Conservation (phyloP, 2,329 filamentous ascomycete genomes). For the Aureobasidium namibiae region DNA sequence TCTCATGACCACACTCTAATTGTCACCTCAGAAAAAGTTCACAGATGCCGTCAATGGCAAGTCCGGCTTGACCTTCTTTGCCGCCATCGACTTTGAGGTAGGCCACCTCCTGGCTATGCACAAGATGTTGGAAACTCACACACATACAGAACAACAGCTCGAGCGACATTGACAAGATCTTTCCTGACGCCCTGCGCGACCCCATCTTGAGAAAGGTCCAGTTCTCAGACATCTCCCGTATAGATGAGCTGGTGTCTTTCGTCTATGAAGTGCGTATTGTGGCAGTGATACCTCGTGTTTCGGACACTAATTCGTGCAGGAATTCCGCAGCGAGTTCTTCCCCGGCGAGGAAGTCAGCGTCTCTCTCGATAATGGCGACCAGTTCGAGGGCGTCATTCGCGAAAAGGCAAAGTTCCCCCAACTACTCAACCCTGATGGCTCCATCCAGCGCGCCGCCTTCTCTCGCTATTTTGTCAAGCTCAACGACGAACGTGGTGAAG, state of each 20-base stretch:
- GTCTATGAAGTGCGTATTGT: constrained; percentile 48
- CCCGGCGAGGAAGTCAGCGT: constrained; percentile 79
- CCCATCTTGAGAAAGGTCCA: constrained; percentile 87
- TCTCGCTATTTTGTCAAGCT: constrained; percentile 76
- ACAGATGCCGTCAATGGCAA: constrained; percentile 95
- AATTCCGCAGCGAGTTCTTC: constrained; percentile 86
- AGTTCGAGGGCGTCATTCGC: constrained; percentile 65
- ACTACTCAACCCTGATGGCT: constrained; percentile 55
- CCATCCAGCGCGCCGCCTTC: constrained; percentile 56
- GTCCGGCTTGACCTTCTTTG: constrained; percentile 83
- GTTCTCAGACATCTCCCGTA: constrained; percentile 78
- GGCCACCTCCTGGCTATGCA: constrained; percentile 15
- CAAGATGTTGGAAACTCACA: constrained; percentile 17
- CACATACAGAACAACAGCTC: constrained; percentile 51
- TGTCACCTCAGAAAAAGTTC: constrained; percentile 62
- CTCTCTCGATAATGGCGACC: constrained; percentile 58
- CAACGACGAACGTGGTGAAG: constrained; percentile 55
- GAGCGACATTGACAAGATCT: constrained; percentile 80
- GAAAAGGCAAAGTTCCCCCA: constrained; percentile 74
- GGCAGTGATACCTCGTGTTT: background rate
- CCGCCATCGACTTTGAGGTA: constrained; percentile 54
- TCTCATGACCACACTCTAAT: constrained; percentile 17
- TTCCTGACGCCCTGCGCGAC: constrained; percentile 83
- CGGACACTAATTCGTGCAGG: constrained; percentile 27
- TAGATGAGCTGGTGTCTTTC: constrained; percentile 64